Evolutionary conservation across 805 yeast species (phyloP), one percentile per base, ranked within the genome.

Genomic region (Schwanniomyces occidentalis): DNA sequence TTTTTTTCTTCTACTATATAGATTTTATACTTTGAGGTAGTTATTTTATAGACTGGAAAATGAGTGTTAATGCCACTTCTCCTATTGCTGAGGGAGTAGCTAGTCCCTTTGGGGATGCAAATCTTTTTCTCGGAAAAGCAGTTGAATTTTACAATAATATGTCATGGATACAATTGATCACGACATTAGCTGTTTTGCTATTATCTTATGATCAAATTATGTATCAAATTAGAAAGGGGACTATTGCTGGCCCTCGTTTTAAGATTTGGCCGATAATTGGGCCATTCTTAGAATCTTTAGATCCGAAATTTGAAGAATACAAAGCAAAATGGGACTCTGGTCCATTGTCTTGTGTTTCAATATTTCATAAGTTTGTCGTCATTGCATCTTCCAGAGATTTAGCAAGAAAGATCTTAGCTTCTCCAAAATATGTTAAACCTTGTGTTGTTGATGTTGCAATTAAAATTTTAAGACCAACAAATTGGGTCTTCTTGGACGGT

Each of bases 401-500:
- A 42, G 85, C 96, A 19, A 79, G 97, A 59, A 90, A 90, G 53
- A 79, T 89, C 41, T 73, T 91, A 51, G 82, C 78, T 54, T 80
- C 95, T 13, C 95, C 96, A 24, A 74, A 78, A 30, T 93, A 75
- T 55, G 97, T 89, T 42, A 89, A 89, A 63, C 99, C 99, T 5
- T 93, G 99, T 69, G 96, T 93, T 41, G 99, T 93, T 45, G 99
- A 93, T 58, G 98, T 89, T 35, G 99, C 99, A 14, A 74, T 82
- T 44, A 93, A 93, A 65, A 87, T 93, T 47, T 71, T 93, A 54
- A 80, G 98, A 64, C 97, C 98, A 30, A 74, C 91, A 29, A 93
- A 91, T 71, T 93, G 99, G 99, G 99, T 93, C 23, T 93, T 93
- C 61, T 66, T 89, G 53, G 99, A 93, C 56, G 99, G 99, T 49